These are phyloP conservation scores for Aureobasidium uvarum DNA, from an alignment of 2,329 filamentous ascomycete species.

Conservation along the genomic window DNA sequence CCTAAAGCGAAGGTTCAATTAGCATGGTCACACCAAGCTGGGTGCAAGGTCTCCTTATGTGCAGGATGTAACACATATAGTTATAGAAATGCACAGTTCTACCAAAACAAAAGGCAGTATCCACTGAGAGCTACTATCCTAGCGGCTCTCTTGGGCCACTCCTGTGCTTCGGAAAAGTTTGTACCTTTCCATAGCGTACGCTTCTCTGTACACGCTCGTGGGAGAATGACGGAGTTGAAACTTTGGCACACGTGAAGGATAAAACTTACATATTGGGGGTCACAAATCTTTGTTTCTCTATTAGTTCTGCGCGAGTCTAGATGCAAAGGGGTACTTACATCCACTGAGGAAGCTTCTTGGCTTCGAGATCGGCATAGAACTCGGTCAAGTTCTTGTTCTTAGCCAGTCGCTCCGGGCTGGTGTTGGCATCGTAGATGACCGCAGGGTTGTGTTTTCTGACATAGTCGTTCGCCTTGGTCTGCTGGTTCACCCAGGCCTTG, in stretches of 20 bases:
- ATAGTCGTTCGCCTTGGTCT: conserved; percentile 68
- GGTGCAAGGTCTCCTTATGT: too few relatives aligned
- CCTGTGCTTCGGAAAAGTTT: too few relatives aligned
- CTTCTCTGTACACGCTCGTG: too few relatives aligned
- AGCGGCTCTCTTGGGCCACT: too few relatives aligned
- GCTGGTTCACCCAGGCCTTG: conserved; percentile 59
- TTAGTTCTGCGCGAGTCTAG: background rate
- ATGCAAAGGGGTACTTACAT: conserved; percentile 43
- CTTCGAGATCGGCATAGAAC: conserved; percentile 66
- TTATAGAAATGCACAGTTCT: too few relatives aligned
- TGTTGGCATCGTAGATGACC: conserved; percentile 64
- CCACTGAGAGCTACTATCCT: too few relatives aligned
- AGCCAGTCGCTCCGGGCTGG: conserved; percentile 58
- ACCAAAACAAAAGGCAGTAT: too few relatives aligned
- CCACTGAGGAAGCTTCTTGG: conserved; percentile 66
- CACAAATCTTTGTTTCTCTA: background rate
- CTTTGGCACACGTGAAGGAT: too few relatives aligned
- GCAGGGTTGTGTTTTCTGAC: conserved; percentile 75
- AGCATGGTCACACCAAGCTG: background rate
- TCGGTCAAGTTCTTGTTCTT: conserved; percentile 71
- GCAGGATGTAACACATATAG: too few relatives aligned
- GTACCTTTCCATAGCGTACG: too few relatives aligned
- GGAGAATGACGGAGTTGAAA: too few relatives aligned
- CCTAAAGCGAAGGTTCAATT: background rate
- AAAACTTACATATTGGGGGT: conserved; percentile 60